A percentile compares a stretch with the other conserved stretches of the same genome.
These are phyloP conservation scores for Phytophthora sp. DNA, from an alignment of 352 stramenopile genomes.

Conservation along the genomic window DNA sequence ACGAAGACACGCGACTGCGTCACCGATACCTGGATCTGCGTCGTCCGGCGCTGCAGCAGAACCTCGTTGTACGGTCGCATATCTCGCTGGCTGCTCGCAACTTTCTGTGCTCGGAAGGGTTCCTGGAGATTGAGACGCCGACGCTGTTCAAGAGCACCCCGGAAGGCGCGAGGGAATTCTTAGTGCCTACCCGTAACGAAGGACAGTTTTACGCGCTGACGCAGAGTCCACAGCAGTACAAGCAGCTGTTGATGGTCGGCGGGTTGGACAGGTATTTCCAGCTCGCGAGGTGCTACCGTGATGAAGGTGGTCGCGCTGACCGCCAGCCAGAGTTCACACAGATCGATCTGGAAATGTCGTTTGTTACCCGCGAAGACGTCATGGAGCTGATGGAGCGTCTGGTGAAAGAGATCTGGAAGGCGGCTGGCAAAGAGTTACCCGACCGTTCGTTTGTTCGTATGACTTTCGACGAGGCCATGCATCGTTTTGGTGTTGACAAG, in stretches of 20 bases:
- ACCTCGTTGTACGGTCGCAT: conserved; percentile 76
- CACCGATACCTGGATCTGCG: conserved; percentile 87
- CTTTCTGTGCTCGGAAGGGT: conserved; percentile 71
- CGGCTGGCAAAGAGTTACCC: conserved; percentile 51
- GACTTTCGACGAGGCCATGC: conserved; percentile 78
- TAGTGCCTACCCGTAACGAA: conserved; percentile 76
- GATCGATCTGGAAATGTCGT: conserved; percentile 92
- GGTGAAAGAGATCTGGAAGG: conserved; percentile 70
- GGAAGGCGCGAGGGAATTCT: conserved; percentile 86
- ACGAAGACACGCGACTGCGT: conserved; percentile 77
- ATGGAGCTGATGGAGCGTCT: conserved; percentile 80
- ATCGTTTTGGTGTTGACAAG: conserved; percentile 86
- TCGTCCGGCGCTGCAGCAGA: conserved; percentile 74
- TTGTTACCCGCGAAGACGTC: conserved; percentile 75
- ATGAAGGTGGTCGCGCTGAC: conserved; percentile 88
- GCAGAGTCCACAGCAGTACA: conserved; percentile 93
- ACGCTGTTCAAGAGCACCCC: conserved; percentile 90
- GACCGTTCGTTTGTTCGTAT: conserved; percentile 64
- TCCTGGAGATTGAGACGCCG: conserved; percentile 90
- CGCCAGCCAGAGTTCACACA: conserved; percentile 92
- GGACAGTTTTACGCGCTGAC: conserved; percentile 88
- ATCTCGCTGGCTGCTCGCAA: conserved; percentile 75
- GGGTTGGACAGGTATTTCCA: conserved; percentile 91
- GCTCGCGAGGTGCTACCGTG: conserved; percentile 89
- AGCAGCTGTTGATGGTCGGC: conserved; percentile 92